Evolutionary conservation across 352 stramenopile species (phyloP).

Genomic region (Peronosclerospora sorghi): DNA sequence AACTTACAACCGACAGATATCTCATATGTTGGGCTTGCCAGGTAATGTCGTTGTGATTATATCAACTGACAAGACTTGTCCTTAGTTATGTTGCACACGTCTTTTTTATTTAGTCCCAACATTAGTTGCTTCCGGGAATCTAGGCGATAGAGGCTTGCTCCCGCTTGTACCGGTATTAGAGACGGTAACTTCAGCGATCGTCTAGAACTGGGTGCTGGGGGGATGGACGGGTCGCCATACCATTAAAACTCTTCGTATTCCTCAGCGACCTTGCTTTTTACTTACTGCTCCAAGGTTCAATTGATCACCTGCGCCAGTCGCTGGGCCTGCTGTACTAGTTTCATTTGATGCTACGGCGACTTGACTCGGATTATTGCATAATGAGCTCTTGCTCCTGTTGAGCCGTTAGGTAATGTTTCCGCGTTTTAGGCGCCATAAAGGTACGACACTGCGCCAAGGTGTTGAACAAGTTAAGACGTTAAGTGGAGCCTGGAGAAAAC

Average conservation of each 20-base stretch:
- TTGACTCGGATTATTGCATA: slow-evolving; percentile 61
- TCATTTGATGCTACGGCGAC: slow-evolving; percentile 53
- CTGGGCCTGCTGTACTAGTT: slow-evolving; percentile 63
- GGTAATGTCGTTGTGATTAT: too few relatives aligned
- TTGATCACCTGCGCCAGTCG: slow-evolving; percentile 74
- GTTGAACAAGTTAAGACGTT: slow-evolving; percentile 28
- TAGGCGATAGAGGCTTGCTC: too few relatives aligned
- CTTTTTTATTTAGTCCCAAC: too few relatives aligned
- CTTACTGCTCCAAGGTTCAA: slow-evolving; percentile 76
- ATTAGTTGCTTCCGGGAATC: too few relatives aligned
- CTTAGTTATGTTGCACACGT: too few relatives aligned
- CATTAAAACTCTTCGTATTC: slow-evolving; percentile 67
- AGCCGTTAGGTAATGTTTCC: slow-evolving; percentile 56
- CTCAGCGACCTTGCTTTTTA: slow-evolving; percentile 73
- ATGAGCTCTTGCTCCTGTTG: slow-evolving; percentile 76
- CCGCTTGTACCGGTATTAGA: background rate
- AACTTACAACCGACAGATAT: too few relatives aligned
- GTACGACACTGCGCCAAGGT: slow-evolving; percentile 53
- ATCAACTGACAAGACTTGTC: too few relatives aligned
- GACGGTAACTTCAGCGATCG: background rate
- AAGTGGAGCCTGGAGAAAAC: slow-evolving; percentile 30
- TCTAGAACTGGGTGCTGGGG: background rate
- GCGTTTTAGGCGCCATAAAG: slow-evolving; percentile 50
- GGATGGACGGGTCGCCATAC: slow-evolving; percentile 23
- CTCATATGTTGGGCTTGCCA: too few relatives aligned